These are phyloP conservation scores for Blastobotrys parvus DNA, from an alignment of 805 yeast genomes.

Conservation along the genomic window DNA sequence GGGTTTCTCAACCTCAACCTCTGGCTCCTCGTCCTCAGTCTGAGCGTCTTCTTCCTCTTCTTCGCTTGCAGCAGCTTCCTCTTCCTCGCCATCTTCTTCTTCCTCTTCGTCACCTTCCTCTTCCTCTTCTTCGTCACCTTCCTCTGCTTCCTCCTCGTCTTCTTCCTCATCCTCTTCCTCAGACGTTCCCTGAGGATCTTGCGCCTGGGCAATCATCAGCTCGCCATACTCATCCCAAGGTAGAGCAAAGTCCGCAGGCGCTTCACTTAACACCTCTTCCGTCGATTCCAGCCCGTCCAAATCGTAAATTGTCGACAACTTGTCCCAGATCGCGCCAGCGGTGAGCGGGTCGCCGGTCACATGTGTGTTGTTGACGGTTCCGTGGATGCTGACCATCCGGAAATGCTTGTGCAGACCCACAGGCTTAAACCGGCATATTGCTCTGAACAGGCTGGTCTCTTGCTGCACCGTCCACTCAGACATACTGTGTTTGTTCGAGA, in stretches of 20 bases:
- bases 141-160: constrained; percentile 14
- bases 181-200: constrained; percentile 16
- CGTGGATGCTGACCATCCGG: constrained; percentile 27
- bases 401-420: constrained; percentile 43
- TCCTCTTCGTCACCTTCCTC: constrained; percentile 6
- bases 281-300: constrained; percentile 49
- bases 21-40: constrained; percentile 23
- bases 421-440: constrained; percentile 60
- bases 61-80: constrained; percentile 3
- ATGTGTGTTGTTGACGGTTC: constrained; percentile 21
- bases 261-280: constrained; percentile 25
- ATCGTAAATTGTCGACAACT: constrained; percentile 46
- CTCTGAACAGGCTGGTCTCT: constrained; percentile 52
- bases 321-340: constrained; percentile 48
- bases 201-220: constrained; percentile 33
- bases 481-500: not conserved
- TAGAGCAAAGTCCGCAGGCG: constrained; percentile 29
- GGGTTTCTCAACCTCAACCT: constrained; percentile 21
- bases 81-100: constrained; percentile 3
- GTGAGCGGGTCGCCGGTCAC: constrained; percentile 28
- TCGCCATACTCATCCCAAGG: constrained; percentile 42
- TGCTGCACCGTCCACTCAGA: constrained; percentile 49
- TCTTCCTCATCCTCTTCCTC: constrained; percentile 7
- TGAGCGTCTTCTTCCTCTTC: constrained; percentile 10
- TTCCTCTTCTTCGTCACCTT: constrained; percentile 3